A percentile compares a stretch with the other conserved stretches of the same genome.
These are phyloP conservation scores for Cyclotella baltica DNA, from an alignment of 108 stramenopile genomes.

Conservation along the genomic window DNA sequence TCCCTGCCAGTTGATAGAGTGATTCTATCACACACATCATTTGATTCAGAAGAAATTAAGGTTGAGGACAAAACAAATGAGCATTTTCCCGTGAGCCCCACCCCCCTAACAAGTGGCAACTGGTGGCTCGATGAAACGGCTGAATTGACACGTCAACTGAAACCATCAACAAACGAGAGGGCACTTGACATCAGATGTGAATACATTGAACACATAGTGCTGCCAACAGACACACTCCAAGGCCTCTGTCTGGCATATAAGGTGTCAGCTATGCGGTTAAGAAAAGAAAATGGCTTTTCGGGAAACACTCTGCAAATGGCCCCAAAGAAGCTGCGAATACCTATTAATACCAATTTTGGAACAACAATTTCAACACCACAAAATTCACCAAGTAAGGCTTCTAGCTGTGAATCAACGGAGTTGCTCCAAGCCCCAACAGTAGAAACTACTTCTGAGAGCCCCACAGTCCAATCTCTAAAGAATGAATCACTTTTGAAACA, in stretches of 20 bases:
- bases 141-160: neutral
- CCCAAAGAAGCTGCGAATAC: slow-evolving; percentile 83
- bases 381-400: neutral
- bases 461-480: neutral
- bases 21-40: neutral
- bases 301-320: slow-evolving; percentile 74
- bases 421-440: too few relatives aligned
- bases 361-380: neutral
- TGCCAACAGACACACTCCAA: slow-evolving; percentile 87
- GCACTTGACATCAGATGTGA: neutral
- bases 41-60: neutral
- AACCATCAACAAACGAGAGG: neutral
- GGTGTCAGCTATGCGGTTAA: slow-evolving; percentile 63
- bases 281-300: slow-evolving; percentile 80
- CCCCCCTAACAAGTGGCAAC: neutral
- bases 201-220: slow-evolving; percentile 71
- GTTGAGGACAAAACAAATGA: neutral
- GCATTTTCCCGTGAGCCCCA: neutral
- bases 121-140: slow-evolving; percentile 34
- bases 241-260: slow-evolving; percentile 88
- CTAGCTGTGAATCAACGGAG: too few relatives aligned
- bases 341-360: slow-evolving; percentile 34
- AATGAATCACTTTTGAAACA: neutral
- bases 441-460: too few relatives aligned
- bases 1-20: neutral